These are phyloP conservation scores for Dothiorella sarmentorum DNA, from an alignment of 2,329 filamentous ascomycete genomes.

Conservation along the genomic window DNA sequence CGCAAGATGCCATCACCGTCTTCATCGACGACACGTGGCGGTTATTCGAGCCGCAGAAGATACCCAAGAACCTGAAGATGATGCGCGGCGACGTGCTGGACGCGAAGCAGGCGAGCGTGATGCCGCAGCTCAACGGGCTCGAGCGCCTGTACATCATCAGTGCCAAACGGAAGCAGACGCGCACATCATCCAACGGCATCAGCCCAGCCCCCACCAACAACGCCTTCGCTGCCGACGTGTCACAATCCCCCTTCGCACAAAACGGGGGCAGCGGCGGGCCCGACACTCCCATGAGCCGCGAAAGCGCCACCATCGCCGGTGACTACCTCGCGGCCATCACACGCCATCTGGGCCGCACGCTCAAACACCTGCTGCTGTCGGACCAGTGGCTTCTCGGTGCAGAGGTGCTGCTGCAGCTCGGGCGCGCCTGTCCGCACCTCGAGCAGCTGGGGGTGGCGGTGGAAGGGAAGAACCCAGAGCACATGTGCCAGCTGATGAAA, in stretches of 20 bases:
- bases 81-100: conserved; percentile 50
- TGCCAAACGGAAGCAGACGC: conserved; percentile 27
- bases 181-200: conserved; percentile 20
- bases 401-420: conserved; percentile 48
- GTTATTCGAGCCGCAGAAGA: conserved; percentile 23
- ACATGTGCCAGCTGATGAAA: conserved; percentile 34
- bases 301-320: conserved; percentile 28
- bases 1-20: conserved; percentile 40
- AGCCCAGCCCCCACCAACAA: conserved; percentile 25
- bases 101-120: conserved; percentile 42
- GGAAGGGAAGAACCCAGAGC: conserved; percentile 50
- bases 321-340: conserved; percentile 52
- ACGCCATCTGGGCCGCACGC: conserved; percentile 47
- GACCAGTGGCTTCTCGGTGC: conserved; percentile 54
- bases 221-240: conserved; percentile 26
- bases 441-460: conserved; percentile 57
- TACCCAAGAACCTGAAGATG: conserved; percentile 43
- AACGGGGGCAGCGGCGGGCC: conserved; percentile 22
- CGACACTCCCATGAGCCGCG: conserved; percentile 5
- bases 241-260: conserved; percentile 3
- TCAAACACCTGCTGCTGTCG: conserved; percentile 56
- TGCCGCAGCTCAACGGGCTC: conserved; percentile 43
- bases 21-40: conserved; percentile 59
- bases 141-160: conserved; percentile 54
- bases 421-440: conserved; percentile 54